Conservation (phyloP, 371 early-diverging fungal species). For the Mortierella sp. region DNA sequence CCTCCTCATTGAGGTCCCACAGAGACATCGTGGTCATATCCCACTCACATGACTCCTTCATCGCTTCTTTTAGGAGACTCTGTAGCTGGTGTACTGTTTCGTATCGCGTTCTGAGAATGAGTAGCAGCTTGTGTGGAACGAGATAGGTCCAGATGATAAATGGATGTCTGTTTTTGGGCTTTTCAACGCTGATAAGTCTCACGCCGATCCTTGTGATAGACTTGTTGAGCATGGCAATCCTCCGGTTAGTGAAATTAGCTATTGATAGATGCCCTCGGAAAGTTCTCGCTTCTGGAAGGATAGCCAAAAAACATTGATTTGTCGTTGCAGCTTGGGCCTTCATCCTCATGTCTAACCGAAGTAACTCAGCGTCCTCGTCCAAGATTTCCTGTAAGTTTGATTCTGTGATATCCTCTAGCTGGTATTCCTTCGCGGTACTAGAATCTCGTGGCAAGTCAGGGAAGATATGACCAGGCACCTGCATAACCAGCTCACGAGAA, state of each 20-base stretch:
- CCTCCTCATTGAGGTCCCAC: conserved; percentile 17
- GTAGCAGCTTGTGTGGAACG: background rate
- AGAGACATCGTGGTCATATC: conserved; percentile 1
- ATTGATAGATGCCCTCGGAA: conserved; percentile 15
- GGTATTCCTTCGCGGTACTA: background rate
- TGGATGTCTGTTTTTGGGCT: background rate
- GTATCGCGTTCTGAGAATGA: conserved; percentile 17
- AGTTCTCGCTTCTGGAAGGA: conserved; percentile 16
- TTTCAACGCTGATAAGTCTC: background rate
- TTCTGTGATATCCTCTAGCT: conserved; percentile 15
- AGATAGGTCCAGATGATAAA: conserved; percentile 22
- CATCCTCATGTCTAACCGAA: conserved; percentile 1
- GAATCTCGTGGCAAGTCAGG: background rate
- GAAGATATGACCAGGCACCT: background rate
- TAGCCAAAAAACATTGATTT: background rate
- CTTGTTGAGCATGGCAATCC: background rate
- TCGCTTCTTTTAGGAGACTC: conserved; percentile 15
- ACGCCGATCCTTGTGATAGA: conserved; percentile 15
- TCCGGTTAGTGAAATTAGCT: conserved; percentile 7
- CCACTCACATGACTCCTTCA: conserved; percentile 24
- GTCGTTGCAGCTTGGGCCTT: background rate
- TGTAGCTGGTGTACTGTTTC: conserved; percentile 13
- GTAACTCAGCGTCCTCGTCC: conserved; percentile 11
- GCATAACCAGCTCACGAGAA: conserved; percentile 15
- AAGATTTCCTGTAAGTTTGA: conserved; percentile 1